These are phyloP conservation scores for Sclerotiophoma versabilis DNA, from an alignment of 2,329 filamentous ascomycete genomes.

Conservation along the genomic window DNA sequence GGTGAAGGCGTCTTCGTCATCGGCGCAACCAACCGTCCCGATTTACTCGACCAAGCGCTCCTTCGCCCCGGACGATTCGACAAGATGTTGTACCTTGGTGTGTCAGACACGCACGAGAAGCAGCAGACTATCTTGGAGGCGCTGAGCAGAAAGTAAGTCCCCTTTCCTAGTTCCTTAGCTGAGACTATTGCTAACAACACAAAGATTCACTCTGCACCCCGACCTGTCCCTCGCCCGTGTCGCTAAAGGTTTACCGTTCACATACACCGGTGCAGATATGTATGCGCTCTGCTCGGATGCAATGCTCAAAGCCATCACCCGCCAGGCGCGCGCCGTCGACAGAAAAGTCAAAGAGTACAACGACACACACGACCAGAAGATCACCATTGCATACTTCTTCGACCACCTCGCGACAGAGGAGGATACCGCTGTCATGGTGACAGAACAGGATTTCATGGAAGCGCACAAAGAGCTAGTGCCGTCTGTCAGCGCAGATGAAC, in stretches of 20 bases:
- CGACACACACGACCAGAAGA: slow-evolving; percentile 52
- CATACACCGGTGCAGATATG: slow-evolving; percentile 96
- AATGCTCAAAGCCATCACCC: slow-evolving; percentile 98
- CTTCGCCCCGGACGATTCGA: slow-evolving; percentile 92
- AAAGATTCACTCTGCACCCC: slow-evolving; percentile 83
- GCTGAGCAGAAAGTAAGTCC: slow-evolving; percentile 84
- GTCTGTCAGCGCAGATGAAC: slow-evolving; percentile 88
- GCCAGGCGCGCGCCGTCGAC: slow-evolving; percentile 84
- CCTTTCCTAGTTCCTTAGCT: background rate
- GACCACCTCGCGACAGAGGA: slow-evolving; percentile 85
- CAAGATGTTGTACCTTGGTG: slow-evolving; percentile 97
- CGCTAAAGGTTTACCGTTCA: slow-evolving; percentile 83
- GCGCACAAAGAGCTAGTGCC: slow-evolving; percentile 89
- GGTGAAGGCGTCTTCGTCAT: slow-evolving; percentile 92
- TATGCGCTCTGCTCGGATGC: slow-evolving; percentile 97
- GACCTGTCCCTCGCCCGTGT: slow-evolving; percentile 77
- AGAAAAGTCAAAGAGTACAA: slow-evolving; percentile 78
- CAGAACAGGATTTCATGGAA: slow-evolving; percentile 83
- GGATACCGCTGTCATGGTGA: slow-evolving; percentile 87
- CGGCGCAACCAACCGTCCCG: slow-evolving; percentile 92
- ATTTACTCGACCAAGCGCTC: slow-evolving; percentile 88
- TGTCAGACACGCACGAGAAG: slow-evolving; percentile 96
- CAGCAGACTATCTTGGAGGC: slow-evolving; percentile 94
- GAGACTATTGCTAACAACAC: slow-evolving; percentile 1
- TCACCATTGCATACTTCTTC: slow-evolving; percentile 93